Percentiles rank a stretch among this genome's conserved stretches.
These are phyloP conservation scores for Vanilla planifolia DNA, from an alignment of 106 monocot genomes.

Conservation along the genomic window DNA sequence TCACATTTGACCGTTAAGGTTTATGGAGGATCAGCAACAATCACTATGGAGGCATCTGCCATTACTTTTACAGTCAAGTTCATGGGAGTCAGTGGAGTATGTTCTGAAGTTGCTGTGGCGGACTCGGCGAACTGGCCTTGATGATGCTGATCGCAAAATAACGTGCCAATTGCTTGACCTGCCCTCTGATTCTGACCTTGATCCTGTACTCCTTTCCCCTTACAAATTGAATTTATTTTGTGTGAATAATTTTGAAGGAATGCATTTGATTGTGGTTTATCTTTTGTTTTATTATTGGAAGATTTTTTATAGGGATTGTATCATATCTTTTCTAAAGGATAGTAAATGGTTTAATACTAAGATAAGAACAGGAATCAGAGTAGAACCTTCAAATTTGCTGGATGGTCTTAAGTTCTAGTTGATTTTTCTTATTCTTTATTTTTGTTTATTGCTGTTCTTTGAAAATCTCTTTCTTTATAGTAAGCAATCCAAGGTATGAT, in stretches of 20 bases:
- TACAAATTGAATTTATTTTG: neutral
- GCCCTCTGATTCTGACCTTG: slow-evolving; percentile 55
- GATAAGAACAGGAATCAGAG: no score
- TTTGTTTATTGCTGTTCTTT: no score
- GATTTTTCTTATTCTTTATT: no score
- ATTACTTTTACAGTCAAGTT: slow-evolving; percentile 49
- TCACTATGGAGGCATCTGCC: slow-evolving; percentile 66
- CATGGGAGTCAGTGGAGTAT: slow-evolving; percentile 89
- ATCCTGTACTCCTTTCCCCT: slow-evolving; percentile 34
- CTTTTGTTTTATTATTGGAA: neutral
- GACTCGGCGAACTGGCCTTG: slow-evolving; percentile 79
- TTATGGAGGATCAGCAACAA: slow-evolving; percentile 1
- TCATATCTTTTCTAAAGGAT: no score
- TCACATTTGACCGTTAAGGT: neutral
- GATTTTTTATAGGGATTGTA: no score
- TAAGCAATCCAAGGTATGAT: no score
- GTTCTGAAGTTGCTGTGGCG: slow-evolving; percentile 82
- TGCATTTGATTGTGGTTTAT: neutral
- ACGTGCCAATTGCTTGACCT: slow-evolving; percentile 54
- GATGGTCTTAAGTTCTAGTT: no score
- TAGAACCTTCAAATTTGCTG: no score
- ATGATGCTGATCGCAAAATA: slow-evolving; percentile 63
- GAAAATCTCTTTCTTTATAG: no score
- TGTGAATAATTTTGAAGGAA: neutral
- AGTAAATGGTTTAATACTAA: no score